Conservation (phyloP, 2,329 filamentous ascomycete species). For the Aspergillus intermedius region DNA sequence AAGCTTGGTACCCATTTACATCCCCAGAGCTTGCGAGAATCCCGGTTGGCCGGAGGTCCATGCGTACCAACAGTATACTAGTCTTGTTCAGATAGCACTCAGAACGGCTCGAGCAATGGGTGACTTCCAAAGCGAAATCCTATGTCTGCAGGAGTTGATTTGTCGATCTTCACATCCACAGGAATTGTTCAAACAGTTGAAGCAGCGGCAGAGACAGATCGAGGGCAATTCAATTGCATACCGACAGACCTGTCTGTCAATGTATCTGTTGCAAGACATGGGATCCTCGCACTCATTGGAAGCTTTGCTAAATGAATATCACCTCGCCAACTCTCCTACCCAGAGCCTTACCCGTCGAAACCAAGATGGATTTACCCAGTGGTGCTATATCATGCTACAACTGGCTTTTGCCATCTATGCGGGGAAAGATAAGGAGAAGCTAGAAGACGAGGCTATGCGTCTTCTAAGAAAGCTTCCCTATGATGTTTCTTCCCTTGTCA, state of each 20-base stretch:
- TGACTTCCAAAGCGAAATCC: background rate
- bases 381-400: background rate
- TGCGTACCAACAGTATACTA: background rate
- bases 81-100: background rate
- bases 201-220: background rate
- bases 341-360: background rate
- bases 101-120: background rate
- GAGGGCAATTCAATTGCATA: background rate
- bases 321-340: background rate
- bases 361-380: background rate
- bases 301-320: background rate
- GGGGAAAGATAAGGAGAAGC: background rate
- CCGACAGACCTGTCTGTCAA: background rate
- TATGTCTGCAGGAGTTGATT: conserved; percentile 2
- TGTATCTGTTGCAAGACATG: background rate
- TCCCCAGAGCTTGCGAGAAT: conserved; percentile 1
- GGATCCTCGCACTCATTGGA: background rate
- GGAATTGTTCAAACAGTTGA: conserved; percentile 1
- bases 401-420: background rate
- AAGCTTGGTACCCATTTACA: conserved; percentile 1
- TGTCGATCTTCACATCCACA: conserved; percentile 1
- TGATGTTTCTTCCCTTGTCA: background rate
- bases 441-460: background rate
- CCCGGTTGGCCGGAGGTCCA: conserved; percentile 2
- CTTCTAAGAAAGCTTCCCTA: background rate